Evolutionary conservation across 2,329 filamentous ascomycete genomes (phyloP), one percentile per base, ranked within the genome.

Genomic region (Neofusicoccum umdonicola): DNA sequence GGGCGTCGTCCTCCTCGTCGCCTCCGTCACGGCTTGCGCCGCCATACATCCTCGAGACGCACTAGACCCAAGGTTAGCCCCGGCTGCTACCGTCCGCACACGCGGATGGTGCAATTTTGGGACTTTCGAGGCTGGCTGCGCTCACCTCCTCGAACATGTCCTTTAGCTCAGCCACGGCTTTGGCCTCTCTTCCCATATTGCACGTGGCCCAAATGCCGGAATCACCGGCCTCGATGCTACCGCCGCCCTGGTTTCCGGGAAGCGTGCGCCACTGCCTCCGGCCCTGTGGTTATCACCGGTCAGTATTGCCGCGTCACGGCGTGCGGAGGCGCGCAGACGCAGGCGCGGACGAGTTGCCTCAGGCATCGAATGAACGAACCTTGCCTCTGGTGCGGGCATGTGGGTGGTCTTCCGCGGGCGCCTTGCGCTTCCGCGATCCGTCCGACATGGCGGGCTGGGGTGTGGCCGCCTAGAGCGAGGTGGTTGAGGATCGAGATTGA

Each of bases 201-300:
- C 90, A 93, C 0, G 90, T 93, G 34, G 89, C 88, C 90, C 90
- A 94, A 65, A 94, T 87, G 4, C 91, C 91, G 61, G 83, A 81
- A 71, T 93, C 89, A 4, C 90, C 90, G 4, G 88, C 81, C 69
- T 90, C 85, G 54, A 93, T 82, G 39, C 69, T 69, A 41, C 60
- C 50, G 15, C 48, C 48, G 37, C 48, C 42, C 31, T 52, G 35
- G 12, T 42, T 31, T 27, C 27, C 41, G 19, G 45, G 42, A 17
- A 52, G 63, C 45, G 35, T 34, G 39, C 50, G 48, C 63, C 63
- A 65, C 31, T 65, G 63, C 63, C 27, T 64, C 19, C 52, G 51
- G 52, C 62, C 62, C 62, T 64, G 50, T 58, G 34, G 27, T 31
- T 31, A 31, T 15, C 35, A 34, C 15, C 13, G 27, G 41, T 63